A percentile compares a stretch with the other conserved stretches of the same genome.
These are phyloP conservation scores for Clarireedia homoeocarpa DNA, from an alignment of 2,329 filamentous ascomycete genomes.

Conservation along the genomic window DNA sequence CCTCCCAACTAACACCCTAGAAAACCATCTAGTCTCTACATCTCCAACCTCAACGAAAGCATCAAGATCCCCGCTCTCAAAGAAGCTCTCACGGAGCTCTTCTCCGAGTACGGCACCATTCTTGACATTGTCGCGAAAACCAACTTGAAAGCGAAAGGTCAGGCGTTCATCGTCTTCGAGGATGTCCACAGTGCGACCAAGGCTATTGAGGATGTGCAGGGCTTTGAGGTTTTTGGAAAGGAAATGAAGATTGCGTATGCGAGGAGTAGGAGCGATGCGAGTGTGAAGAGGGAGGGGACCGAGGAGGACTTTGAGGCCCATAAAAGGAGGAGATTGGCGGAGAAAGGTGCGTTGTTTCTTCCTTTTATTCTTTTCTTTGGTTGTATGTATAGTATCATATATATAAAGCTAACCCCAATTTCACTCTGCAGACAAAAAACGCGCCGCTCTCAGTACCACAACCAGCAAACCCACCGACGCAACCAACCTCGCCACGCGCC, in stretches of 20 bases:
- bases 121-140: constrained; percentile 82
- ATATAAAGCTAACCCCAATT: background rate
- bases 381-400: background rate
- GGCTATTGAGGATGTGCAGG: constrained; percentile 83
- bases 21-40: constrained; percentile 46
- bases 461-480: constrained; percentile 55
- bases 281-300: constrained; percentile 64
- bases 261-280: constrained; percentile 78
- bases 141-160: constrained; percentile 86
- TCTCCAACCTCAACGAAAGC: constrained; percentile 85
- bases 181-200: constrained; percentile 66
- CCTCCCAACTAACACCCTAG: background rate
- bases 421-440: constrained; percentile 54
- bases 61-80: constrained; percentile 75
- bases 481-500: constrained; percentile 40
- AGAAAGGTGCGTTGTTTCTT: constrained; percentile 61
- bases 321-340: constrained; percentile 73
- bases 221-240: constrained; percentile 89
- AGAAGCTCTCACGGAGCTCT: constrained; percentile 66
- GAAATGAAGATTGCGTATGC: constrained; percentile 80
- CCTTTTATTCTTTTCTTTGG: background rate
- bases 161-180: constrained; percentile 92
- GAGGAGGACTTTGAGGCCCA: constrained; percentile 80
- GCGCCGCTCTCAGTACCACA: constrained; percentile 65
- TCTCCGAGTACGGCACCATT: constrained; percentile 80